phyloP scores from a whole-genome alignment of 2,329 filamentous ascomycete species.

The Ploettnerulaceae sp. region DNA sequence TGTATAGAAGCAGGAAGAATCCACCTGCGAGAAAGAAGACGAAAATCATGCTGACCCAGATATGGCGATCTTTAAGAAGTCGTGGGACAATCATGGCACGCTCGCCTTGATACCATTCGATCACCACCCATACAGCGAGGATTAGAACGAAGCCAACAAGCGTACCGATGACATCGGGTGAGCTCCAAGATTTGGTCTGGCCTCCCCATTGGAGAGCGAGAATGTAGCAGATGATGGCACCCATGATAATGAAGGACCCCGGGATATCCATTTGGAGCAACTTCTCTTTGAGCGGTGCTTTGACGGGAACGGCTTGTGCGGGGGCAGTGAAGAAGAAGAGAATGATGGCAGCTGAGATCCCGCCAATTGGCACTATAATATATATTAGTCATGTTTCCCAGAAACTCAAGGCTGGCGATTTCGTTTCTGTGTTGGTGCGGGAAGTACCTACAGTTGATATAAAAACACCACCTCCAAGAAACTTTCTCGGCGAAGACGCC shows the following conservation, averaged over 20 bases:
- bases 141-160: constrained; percentile 38
- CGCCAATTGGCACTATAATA: constrained; percentile 43
- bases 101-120: constrained; percentile 42
- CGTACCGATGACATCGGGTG: constrained; percentile 39
- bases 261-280: constrained; percentile 45
- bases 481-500: constrained; percentile 37
- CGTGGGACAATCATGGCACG: constrained; percentile 46
- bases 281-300: constrained; percentile 40
- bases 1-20: constrained; percentile 44
- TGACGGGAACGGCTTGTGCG: constrained; percentile 35
- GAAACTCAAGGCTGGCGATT: too few species aligned
- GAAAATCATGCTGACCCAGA: constrained; percentile 41
- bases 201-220: constrained; percentile 47
- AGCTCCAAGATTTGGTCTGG: constrained; percentile 40
- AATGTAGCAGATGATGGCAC: constrained; percentile 40
- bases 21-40: constrained; percentile 41
- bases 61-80: constrained; percentile 40
- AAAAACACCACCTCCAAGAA: constrained; percentile 34
- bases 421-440: too few species aligned
- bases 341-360: constrained; percentile 36
- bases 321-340: constrained; percentile 43
- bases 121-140: constrained; percentile 34
- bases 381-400: too few species aligned
- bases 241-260: constrained; percentile 43
- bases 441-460: too few species aligned